phyloP scores from a whole-genome alignment of 2,329 filamentous ascomycete species.

The Botryotinia globosa region DNA sequence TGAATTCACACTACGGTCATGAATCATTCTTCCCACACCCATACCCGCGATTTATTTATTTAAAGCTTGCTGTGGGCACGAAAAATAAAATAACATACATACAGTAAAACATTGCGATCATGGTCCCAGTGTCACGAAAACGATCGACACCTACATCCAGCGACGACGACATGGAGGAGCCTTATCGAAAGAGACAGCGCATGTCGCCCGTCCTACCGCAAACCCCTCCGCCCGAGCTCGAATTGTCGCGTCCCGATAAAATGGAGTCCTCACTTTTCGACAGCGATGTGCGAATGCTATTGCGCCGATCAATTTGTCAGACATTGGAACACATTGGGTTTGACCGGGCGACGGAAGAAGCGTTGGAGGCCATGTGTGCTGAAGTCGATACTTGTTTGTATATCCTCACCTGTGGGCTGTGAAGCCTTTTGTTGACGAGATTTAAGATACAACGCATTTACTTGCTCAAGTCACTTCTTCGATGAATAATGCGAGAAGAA shows the following conservation, averaged over 20 bases:
- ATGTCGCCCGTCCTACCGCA: conserved; percentile 28
- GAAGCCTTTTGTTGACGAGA: conserved; percentile 22
- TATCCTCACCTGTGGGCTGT: conserved; percentile 7
- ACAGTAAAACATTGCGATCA: conserved; percentile 8
- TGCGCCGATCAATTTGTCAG: conserved; percentile 56
- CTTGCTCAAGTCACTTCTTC: conserved; percentile 35
- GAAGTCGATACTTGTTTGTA: conserved; percentile 57
- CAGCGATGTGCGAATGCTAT: conserved; percentile 35
- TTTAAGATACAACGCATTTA: conserved; percentile 35
- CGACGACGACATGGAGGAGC: conserved; percentile 34
- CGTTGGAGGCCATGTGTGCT: conserved; percentile 56
- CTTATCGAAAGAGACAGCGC: conserved; percentile 31
- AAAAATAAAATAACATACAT: not conserved
- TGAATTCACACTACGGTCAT: not conserved
- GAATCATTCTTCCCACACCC: not conserved
- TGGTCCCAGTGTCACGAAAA: conserved; percentile 30
- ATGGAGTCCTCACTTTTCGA: conserved; percentile 30
- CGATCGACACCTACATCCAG: conserved; percentile 31
- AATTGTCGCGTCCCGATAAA: not conserved
- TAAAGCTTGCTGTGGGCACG: not conserved
- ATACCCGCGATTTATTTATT: not conserved
- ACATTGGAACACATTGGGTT: conserved; percentile 59
- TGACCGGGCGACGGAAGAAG: conserved; percentile 51
- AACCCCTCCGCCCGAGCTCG: conserved; percentile 32
- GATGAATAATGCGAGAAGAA: conserved; percentile 43